phyloP scores from a whole-genome alignment of 2,329 filamentous ascomycete genomes.

The Rutstroemia sp. region DNA sequence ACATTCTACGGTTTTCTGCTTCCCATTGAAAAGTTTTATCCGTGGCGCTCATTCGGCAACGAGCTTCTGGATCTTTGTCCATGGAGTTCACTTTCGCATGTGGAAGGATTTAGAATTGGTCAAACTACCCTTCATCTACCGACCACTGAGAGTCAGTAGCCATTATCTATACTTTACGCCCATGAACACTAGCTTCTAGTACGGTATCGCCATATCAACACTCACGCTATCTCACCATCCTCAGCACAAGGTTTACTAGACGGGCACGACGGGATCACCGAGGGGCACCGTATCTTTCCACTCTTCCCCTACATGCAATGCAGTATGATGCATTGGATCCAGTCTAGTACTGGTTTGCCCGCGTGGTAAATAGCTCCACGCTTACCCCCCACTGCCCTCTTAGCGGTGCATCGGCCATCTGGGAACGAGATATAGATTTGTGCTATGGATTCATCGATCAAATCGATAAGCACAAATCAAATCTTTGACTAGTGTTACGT shows the following conservation, averaged over 20 bases:
- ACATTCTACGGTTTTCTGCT: no score
- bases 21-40: no score
- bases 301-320: background rate
- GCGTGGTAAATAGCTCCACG: background rate
- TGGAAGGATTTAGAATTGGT: no score
- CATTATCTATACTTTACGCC: no score
- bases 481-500: background rate
- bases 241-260: no score
- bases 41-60: no score
- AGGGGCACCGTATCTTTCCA: background rate
- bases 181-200: background rate
- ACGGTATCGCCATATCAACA: background rate
- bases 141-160: no score
- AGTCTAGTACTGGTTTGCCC: background rate
- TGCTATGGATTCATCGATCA: background rate
- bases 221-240: background rate
- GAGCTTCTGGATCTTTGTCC: no score
- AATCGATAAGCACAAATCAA: background rate
- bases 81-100: no score
- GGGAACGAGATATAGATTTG: no score
- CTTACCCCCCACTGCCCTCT: background rate
- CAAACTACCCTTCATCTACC: no score
- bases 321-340: background rate
- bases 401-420: background rate
- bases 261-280: background rate